A percentile compares a stretch with the other conserved stretches of the same genome.
Conservation (phyloP, 352 stramenopile genomes). For the Phytophthora brassicae region DNA sequence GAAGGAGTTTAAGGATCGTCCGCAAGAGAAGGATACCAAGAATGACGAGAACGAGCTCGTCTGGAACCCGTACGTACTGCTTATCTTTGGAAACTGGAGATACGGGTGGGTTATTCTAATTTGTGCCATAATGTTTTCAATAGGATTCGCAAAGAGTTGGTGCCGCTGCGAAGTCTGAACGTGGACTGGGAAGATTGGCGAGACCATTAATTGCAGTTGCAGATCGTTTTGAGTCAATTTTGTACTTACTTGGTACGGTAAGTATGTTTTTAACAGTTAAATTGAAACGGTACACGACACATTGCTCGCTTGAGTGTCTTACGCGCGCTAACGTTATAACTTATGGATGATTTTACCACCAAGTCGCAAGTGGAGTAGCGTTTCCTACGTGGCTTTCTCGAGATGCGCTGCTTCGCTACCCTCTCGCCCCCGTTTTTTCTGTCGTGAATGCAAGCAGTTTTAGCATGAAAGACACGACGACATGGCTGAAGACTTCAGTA, state of each 20-base stretch:
- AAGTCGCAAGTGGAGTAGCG: too few species aligned
- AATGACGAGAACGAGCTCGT: slow-evolving; percentile 71
- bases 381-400: background rate
- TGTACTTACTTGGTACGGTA: too few species aligned
- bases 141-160: slow-evolving; percentile 74
- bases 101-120: background rate
- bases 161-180: slow-evolving; percentile 78
- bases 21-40: slow-evolving; percentile 61
- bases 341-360: too few species aligned
- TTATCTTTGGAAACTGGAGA: background rate
- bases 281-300: too few species aligned
- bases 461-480: slow-evolving; percentile 49
- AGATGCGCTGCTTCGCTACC: background rate
- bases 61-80: slow-evolving; percentile 75
- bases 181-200: slow-evolving; percentile 83
- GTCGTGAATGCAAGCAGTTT: slow-evolving; percentile 29
- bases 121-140: background rate
- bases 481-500: slow-evolving; percentile 42
- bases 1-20: slow-evolving; percentile 55
- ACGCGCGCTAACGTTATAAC: too few species aligned
- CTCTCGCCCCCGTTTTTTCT: background rate
- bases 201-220: slow-evolving; percentile 67
- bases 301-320: too few species aligned
- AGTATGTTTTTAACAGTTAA: too few species aligned
- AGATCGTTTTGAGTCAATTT: background rate